These are phyloP conservation scores for Xenosphaeropsis pyriputrescens DNA, from an alignment of 2,329 filamentous ascomycete species.

Conservation along the genomic window DNA sequence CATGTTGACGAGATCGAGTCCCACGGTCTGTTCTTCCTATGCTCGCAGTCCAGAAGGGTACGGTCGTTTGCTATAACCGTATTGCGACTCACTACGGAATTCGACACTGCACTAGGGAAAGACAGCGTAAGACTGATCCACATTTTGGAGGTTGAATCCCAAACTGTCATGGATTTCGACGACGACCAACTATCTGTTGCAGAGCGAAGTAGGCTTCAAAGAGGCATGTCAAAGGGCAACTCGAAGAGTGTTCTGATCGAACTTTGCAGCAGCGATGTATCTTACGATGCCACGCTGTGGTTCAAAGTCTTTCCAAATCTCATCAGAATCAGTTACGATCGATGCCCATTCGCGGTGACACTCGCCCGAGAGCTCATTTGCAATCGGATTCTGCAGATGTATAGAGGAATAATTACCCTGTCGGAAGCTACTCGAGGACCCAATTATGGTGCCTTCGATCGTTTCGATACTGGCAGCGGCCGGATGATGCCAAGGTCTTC, in stretches of 20 bases:
- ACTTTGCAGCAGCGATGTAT: slow-evolving; percentile 86
- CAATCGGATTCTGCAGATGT: slow-evolving; percentile 85
- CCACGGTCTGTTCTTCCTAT: slow-evolving; percentile 92
- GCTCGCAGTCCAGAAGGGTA: slow-evolving; percentile 84
- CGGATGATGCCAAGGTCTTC: slow-evolving; percentile 32
- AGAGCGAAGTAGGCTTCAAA: slow-evolving; percentile 81
- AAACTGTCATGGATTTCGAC: slow-evolving; percentile 80
- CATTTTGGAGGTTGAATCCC: slow-evolving; percentile 80
- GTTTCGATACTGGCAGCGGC: slow-evolving; percentile 35
- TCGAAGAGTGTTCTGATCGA: slow-evolving; percentile 80
- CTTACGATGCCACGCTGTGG: slow-evolving; percentile 91
- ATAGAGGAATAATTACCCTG: slow-evolving; percentile 64
- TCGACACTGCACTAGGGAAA: slow-evolving; percentile 78
- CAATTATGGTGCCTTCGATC: slow-evolving; percentile 37
- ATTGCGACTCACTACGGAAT: slow-evolving; percentile 80
- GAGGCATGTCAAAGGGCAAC: slow-evolving; percentile 74
- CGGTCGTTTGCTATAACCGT: slow-evolving; percentile 86
- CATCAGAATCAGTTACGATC: slow-evolving; percentile 77
- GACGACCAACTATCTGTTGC: slow-evolving; percentile 84
- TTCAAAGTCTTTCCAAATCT: slow-evolving; percentile 97
- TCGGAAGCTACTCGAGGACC: slow-evolving; percentile 58
- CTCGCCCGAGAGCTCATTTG: slow-evolving; percentile 86
- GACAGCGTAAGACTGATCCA: slow-evolving; percentile 65
- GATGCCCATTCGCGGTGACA: slow-evolving; percentile 81
- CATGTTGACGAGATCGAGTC: slow-evolving; percentile 96